phyloP scores from a whole-genome alignment of 2,329 filamentous ascomycete species.

The Verticillium nonalfalfae region DNA sequence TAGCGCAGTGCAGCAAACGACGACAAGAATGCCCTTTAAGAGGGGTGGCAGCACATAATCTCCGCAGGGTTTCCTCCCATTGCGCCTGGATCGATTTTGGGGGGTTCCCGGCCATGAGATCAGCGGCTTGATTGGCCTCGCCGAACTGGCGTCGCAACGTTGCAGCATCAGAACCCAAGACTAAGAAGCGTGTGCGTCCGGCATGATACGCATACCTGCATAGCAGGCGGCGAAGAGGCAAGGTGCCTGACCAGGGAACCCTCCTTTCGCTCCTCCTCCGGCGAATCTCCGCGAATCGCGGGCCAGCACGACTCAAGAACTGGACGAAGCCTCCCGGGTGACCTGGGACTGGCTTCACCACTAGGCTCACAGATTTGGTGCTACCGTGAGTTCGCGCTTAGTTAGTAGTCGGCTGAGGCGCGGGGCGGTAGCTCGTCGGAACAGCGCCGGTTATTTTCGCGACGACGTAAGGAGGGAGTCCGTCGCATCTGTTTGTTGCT shows the following conservation, averaged over 20 bases:
- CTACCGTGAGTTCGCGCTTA: background rate
- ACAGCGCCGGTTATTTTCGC: background rate
- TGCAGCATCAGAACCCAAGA: background rate
- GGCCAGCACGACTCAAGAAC: background rate
- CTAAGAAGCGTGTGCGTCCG: background rate
- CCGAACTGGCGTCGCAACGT: background rate
- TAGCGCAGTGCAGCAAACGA: too few species aligned
- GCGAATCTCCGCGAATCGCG: background rate
- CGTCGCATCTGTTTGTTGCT: background rate
- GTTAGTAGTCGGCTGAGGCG: background rate
- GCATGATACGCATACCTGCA: background rate
- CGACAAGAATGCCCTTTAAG: background rate
- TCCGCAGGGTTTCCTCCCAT: background rate
- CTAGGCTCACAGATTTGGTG: background rate
- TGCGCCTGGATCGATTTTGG: background rate
- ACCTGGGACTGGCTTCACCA: background rate
- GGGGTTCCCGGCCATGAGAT: slow-evolving; percentile 1
- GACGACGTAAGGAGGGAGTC: background rate
- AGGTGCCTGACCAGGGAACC: background rate
- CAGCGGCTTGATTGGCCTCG: slow-evolving; percentile 1
- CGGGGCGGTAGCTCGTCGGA: background rate
- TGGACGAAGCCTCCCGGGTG: background rate
- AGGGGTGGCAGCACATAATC: background rate
- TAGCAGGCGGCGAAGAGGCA: background rate
- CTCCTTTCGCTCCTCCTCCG: background rate